Evolutionary conservation across 176 grass and related monocot species (phyloP).

Genomic region (Dactylis glomerata): DNA sequence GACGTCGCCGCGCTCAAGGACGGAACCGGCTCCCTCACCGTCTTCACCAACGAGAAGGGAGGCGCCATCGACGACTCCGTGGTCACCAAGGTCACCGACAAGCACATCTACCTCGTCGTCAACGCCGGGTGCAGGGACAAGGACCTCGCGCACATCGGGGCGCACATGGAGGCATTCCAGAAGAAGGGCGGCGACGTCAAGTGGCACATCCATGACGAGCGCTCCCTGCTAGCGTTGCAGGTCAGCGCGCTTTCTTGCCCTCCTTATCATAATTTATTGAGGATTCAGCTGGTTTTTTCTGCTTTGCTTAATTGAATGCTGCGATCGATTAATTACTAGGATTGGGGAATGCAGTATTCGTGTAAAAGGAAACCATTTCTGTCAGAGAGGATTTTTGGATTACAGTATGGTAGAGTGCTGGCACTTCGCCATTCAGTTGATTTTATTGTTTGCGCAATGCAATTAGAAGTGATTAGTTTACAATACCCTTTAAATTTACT

Average conservation of each 20-base stretch:
- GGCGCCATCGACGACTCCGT: conserved; percentile 91
- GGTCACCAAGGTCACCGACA: conserved; percentile 69
- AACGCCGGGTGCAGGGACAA: conserved; percentile 97
- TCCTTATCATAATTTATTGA: neutral
- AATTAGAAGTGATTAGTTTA: neutral
- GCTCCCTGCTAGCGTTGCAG: conserved; percentile 91
- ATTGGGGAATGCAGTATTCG: neutral
- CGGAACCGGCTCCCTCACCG: conserved; percentile 74
- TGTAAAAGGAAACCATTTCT: neutral
- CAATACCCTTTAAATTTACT: neutral
- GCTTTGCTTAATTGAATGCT: neutral
- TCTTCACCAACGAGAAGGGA: conserved; percentile 85
- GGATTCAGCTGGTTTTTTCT: neutral
- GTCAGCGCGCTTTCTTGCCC: conserved; percentile 2
- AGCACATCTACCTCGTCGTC: conserved; percentile 91
- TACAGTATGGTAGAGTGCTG: neutral
- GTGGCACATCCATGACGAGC: conserved; percentile 95
- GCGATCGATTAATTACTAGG: neutral
- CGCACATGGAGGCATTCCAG: conserved; percentile 77
- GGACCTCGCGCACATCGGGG: conserved; percentile 84
- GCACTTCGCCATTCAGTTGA: neutral
- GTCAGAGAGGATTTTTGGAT: neutral
- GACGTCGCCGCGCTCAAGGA: conserved; percentile 64
- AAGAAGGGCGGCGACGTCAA: conserved; percentile 72
- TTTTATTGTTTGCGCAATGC: neutral